phyloP scores from a whole-genome alignment of 495 filamentous ascomycete species.

The Penicillium taxi region DNA sequence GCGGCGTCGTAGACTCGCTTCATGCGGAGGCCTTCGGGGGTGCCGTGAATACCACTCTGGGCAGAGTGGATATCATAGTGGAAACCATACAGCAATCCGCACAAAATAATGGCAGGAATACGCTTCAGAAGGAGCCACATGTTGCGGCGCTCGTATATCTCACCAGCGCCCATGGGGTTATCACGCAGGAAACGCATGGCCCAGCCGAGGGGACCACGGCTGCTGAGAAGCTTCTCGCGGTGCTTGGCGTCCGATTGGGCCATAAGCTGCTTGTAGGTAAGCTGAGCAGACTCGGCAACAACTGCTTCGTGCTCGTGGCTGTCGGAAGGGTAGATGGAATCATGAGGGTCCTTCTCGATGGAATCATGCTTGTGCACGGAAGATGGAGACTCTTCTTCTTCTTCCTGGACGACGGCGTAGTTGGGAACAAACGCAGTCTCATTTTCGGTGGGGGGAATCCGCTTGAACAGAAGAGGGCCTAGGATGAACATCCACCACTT shows the following conservation, averaged over 20 bases:
- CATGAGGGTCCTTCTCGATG: slow-evolving; percentile 27
- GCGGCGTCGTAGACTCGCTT: slow-evolving; percentile 49
- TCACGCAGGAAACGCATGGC: slow-evolving; percentile 62
- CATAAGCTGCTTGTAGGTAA: slow-evolving; percentile 49
- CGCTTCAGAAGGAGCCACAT: slow-evolving; percentile 50
- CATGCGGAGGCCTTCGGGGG: slow-evolving; percentile 60
- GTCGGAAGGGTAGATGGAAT: slow-evolving; percentile 10
- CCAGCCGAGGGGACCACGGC: slow-evolving; percentile 58
- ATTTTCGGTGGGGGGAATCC: slow-evolving; percentile 32
- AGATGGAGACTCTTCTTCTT: slow-evolving; percentile 21
- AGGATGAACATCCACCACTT: slow-evolving; percentile 46
- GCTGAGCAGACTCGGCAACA: slow-evolving; percentile 32
- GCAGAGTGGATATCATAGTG: slow-evolving; percentile 68
- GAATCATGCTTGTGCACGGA: slow-evolving; percentile 18
- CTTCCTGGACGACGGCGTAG: slow-evolving; percentile 46
- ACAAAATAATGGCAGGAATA: slow-evolving; percentile 49
- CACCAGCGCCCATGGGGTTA: slow-evolving; percentile 58
- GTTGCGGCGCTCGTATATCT: slow-evolving; percentile 61
- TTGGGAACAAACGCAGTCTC: slow-evolving; percentile 44
- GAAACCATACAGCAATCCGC: slow-evolving; percentile 53
- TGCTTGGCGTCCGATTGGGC: slow-evolving; percentile 42
- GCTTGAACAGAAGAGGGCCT: slow-evolving; percentile 46
- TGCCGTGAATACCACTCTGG: slow-evolving; percentile 54
- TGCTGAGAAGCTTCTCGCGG: slow-evolving; percentile 47
- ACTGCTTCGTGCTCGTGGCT: slow-evolving; percentile 19